A percentile compares a stretch with the other conserved stretches of the same genome.
phyloP scores from a whole-genome alignment of 192 early-diverging fungal species.

The Cladochytrium replicatum region DNA sequence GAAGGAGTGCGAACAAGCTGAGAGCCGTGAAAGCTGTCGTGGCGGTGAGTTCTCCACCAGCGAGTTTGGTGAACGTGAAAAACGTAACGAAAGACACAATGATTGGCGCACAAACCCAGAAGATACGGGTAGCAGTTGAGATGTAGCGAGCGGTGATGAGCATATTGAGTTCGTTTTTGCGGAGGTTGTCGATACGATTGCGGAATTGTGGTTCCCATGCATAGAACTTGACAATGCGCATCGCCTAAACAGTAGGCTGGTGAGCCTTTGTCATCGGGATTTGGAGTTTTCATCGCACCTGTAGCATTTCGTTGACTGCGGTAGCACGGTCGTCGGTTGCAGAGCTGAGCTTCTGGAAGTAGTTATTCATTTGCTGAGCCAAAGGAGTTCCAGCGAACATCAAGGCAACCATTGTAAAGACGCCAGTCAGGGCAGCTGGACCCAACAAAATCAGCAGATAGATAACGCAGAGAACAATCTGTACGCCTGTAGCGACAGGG shows the following conservation, averaged over 20 bases:
- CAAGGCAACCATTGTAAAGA: conserved; percentile 44
- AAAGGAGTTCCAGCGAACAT: conserved; percentile 7
- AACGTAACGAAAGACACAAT: conserved; percentile 44
- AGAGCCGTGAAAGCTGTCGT: conserved; percentile 51
- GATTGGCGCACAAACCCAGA: conserved; percentile 43
- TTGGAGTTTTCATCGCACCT: conserved; percentile 26
- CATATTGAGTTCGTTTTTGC: conserved; percentile 14
- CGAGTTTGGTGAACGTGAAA: conserved; percentile 33
- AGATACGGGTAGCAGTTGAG: conserved; percentile 19
- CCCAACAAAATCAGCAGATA: conserved; percentile 73
- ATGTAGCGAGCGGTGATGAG: conserved; percentile 3
- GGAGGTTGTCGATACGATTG: conserved; percentile 1
- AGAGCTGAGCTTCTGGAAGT: conserved; percentile 41
- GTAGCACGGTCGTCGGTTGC: conserved; percentile 50
- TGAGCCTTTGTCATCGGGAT: too few species aligned
- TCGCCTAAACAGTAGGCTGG: too few species aligned
- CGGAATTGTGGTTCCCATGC: conserved; percentile 28
- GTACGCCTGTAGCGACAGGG: conserved; percentile 5
- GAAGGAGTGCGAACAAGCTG: conserved; percentile 48
- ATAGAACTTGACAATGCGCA: conserved; percentile 31
- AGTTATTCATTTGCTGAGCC: background rate
- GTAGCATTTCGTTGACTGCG: conserved; percentile 54
- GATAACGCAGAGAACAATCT: conserved; percentile 46
- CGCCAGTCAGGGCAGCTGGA: conserved; percentile 67
- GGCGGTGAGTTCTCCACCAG: conserved; percentile 45